phyloP scores from a whole-genome alignment of 1,284 basidiomycete species.

The Microbotryum silenes-acaulis region DNA sequence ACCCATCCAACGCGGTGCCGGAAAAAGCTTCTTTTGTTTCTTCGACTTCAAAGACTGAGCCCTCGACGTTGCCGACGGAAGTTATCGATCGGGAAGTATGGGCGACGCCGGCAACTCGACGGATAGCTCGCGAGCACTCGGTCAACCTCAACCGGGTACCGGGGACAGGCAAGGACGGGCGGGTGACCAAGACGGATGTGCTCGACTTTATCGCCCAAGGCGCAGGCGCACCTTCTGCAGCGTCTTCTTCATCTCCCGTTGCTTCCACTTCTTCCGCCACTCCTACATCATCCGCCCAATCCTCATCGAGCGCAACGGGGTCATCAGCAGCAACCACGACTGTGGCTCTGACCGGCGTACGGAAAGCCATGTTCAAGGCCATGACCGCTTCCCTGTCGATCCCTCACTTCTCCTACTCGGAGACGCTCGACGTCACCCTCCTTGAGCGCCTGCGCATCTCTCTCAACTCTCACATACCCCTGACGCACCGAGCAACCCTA shows the following conservation, averaged over 20 bases:
- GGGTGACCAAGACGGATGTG: slow-evolving; percentile 68
- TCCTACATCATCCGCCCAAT: not conserved
- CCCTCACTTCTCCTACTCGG: slow-evolving; percentile 72
- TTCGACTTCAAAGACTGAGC: not conserved
- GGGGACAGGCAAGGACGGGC: slow-evolving; percentile 65
- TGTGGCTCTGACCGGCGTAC: slow-evolving; percentile 34
- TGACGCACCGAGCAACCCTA: slow-evolving; percentile 47
- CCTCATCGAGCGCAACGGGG: not conserved
- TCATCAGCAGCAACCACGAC: not conserved
- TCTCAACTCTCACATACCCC: slow-evolving; percentile 64
- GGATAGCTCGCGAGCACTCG: slow-evolving; percentile 60
- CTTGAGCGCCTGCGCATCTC: slow-evolving; percentile 61
- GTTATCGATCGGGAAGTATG: slow-evolving; percentile 45
- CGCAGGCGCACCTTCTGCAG: not conserved
- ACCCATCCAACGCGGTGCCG: slow-evolving; percentile 13
- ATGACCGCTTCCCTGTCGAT: slow-evolving; percentile 46
- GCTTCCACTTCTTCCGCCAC: not conserved
- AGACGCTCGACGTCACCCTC: slow-evolving; percentile 71
- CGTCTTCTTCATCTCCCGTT: slow-evolving; percentile 1
- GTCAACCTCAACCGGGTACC: slow-evolving; percentile 52
- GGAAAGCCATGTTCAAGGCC: slow-evolving; percentile 40
- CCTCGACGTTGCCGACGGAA: slow-evolving; percentile 30
- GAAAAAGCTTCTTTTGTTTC: slow-evolving; percentile 17
- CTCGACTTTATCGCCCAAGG: slow-evolving; percentile 6
- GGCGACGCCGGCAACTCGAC: slow-evolving; percentile 68